Conservation (phyloP, 345 rosid species). For the Citrus cavaleriei region DNA sequence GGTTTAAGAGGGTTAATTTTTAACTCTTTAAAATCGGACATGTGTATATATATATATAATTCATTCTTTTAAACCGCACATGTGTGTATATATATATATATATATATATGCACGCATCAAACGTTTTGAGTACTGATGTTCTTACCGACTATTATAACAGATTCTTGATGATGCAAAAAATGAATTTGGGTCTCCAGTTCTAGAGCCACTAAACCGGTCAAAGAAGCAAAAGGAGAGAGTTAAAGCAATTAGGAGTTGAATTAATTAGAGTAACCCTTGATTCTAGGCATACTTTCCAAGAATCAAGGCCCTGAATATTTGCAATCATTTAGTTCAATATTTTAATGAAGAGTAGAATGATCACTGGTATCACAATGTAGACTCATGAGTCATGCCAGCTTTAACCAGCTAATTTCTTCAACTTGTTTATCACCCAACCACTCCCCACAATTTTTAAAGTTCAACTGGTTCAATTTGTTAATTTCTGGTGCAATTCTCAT, state of each 20-base stretch:
- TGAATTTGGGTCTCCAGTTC: not conserved
- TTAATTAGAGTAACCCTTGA: not conserved
- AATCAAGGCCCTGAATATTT: not conserved
- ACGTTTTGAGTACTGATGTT: too few species aligned
- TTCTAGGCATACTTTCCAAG: not conserved
- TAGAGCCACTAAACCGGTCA: conserved; percentile 1
- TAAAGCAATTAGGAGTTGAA: too few species aligned
- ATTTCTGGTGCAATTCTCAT: not conserved
- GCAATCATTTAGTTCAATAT: not conserved
- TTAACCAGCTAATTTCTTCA: not conserved
- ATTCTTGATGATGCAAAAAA: not conserved
- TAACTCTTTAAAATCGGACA: too few species aligned
- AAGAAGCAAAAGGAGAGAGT: not conserved
- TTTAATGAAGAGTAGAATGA: not conserved
- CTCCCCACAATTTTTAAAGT: not conserved
- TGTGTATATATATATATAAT: too few species aligned
- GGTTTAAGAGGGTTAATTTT: too few species aligned
- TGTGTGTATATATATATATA: too few species aligned
- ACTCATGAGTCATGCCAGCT: not conserved
- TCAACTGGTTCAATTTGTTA: not conserved
- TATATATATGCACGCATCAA: too few species aligned
- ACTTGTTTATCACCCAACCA: not conserved
- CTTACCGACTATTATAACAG: too few species aligned
- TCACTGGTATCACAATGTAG: not conserved
- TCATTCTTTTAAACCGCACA: too few species aligned